phyloP scores from a whole-genome alignment of 371 early-diverging fungal species.

The Syncephalastrum contaminatum region DNA sequence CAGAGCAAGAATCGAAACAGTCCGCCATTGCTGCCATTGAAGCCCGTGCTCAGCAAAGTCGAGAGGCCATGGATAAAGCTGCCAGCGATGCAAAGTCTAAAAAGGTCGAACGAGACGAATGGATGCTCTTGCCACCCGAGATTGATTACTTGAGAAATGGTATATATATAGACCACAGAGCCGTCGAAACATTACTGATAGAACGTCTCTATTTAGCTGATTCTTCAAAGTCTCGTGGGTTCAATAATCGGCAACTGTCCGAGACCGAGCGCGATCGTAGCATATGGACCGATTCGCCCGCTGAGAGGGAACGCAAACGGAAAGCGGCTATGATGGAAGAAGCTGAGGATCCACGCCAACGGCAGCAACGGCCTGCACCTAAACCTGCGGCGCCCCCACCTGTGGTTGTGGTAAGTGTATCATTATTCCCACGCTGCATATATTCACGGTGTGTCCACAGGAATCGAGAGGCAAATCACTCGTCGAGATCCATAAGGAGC shows the following conservation, averaged over 20 bases:
- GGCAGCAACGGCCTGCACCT: too few relatives aligned
- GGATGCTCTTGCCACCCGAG: conserved; percentile 73
- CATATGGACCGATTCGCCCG: conserved; percentile 66
- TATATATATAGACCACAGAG: conserved; percentile 12
- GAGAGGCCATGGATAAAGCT: conserved; percentile 37
- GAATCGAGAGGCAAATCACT: conserved; percentile 24
- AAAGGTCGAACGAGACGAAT: conserved; percentile 59
- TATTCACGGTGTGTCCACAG: too few relatives aligned
- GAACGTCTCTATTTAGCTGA: conserved; percentile 14
- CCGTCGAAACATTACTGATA: neutral
- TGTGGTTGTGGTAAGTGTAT: too few relatives aligned
- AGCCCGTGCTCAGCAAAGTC: conserved; percentile 29
- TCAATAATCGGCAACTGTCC: conserved; percentile 25
- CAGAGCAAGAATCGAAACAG: conserved; percentile 32
- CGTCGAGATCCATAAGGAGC: conserved; percentile 48
- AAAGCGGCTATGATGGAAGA: conserved; percentile 9
- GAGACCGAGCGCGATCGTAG: conserved; percentile 39
- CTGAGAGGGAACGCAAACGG: conserved; percentile 45
- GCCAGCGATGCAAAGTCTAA: conserved; percentile 8
- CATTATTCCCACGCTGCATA: neutral
- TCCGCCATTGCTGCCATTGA: conserved; percentile 34
- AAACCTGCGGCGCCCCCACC: too few relatives aligned
- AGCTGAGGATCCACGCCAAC: conserved; percentile 1
- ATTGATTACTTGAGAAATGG: conserved; percentile 50
- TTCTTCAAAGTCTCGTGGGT: conserved; percentile 31